Percentiles rank a stretch among this genome's conserved stretches.
phyloP scores from a whole-genome alignment of 495 filamentous ascomycete species.

The Penicillium canariense region DNA sequence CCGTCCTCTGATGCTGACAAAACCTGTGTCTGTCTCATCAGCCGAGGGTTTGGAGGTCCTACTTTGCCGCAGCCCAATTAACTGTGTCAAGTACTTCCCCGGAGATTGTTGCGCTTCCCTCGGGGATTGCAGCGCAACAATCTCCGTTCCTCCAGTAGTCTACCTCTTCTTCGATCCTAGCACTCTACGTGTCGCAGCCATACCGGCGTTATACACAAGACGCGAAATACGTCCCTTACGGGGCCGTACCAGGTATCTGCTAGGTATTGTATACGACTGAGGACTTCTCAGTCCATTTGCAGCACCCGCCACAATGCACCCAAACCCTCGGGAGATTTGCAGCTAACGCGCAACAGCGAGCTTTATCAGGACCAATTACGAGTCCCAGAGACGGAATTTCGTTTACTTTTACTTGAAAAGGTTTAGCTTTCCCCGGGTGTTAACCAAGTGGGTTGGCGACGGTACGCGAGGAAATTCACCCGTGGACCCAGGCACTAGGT shows the following conservation, averaged over 20 bases:
- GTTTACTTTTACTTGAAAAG: constrained; percentile 17
- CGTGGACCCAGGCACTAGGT: too few species aligned
- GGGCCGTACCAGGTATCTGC: neutral
- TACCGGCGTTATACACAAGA: neutral
- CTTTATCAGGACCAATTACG: constrained; percentile 2
- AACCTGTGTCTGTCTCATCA: too few species aligned
- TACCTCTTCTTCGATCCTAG: too few species aligned
- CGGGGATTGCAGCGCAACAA: too few species aligned
- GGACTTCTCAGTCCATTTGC: neutral
- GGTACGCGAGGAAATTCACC: neutral
- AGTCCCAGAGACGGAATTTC: neutral
- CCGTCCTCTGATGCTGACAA: too few species aligned
- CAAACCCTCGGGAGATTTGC: constrained; percentile 17
- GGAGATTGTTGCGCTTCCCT: too few species aligned
- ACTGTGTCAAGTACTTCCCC: neutral
- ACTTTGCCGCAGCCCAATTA: neutral
- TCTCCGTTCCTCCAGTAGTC: neutral
- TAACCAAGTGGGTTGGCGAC: neutral
- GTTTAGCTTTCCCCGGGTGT: constrained; percentile 13
- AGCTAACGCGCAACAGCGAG: constrained; percentile 9
- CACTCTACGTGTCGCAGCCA: too few species aligned
- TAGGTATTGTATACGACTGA: neutral
- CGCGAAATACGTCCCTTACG: neutral
- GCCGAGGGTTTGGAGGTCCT: neutral
- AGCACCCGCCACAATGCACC: neutral